Evolutionary conservation across 208 protist species (phyloP), one percentile per base, ranked within the genome.

Genomic region (Acanthamoeba lenticulata): DNA sequence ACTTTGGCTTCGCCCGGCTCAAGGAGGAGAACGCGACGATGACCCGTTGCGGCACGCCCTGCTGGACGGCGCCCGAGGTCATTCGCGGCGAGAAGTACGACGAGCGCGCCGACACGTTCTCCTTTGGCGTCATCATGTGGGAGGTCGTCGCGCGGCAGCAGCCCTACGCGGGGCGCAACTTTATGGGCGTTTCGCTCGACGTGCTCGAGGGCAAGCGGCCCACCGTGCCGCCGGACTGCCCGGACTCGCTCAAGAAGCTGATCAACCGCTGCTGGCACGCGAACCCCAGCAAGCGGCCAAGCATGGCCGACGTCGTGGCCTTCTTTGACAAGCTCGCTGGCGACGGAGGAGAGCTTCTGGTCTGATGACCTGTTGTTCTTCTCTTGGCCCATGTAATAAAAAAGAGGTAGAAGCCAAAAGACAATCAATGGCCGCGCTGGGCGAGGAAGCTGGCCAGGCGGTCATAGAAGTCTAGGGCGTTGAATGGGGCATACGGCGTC

Each of bases 391-490:
- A n/a, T n/a, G n/a, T n/a, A n/a, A n/a, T n/a, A n/a, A n/a, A n/a
- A n/a, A n/a, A n/a, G n/a, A n/a, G n/a, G n/a, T n/a, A n/a, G n/a
- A n/a, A n/a, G n/a, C n/a, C n/a, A n/a, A n/a, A n/a, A n/a, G n/a
- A n/a, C n/a, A n/a, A n/a, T 77, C n/a, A 93, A 60, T 93, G 88
- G 6, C 88, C 88, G 1, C 47, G 27, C n/a, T 93, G 32, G 19
- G 88, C 88, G 27, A 93, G 62, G 40, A 93, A 93, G 52, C 17
- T 45, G 36, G 88, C 88, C 52, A 93, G 42, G 17, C 44, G 60
- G 6, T 79, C 38, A 38, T 93, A 93, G 32, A 93, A 93, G 34
- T 49, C 32, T 0, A 93, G 47, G 17, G 88, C 88, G 62, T 93
- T 77, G 47, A 79, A 93, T 34, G 88, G 88, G 11, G 45, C 4